Evolutionary conservation across 1,284 basidiomycete species (phyloP), one percentile per base, ranked within the genome.

Genomic region (Coniferiporia sulphurascens): DNA sequence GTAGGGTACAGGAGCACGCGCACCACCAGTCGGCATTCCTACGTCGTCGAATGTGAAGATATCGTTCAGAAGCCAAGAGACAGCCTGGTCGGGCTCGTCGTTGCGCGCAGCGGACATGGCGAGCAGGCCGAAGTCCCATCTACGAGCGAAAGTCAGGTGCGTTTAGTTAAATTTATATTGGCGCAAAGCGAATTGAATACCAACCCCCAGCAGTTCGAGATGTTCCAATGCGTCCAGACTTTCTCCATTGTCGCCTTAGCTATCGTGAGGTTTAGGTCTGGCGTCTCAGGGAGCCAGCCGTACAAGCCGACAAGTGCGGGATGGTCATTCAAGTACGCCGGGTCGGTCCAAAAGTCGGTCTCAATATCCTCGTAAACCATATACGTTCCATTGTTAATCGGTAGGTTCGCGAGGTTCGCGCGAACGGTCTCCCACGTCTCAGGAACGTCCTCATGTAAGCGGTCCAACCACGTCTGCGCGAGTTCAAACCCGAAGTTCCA

Each of bases 121-220:
- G 1, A 84, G 76, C 78, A 84, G 79, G 0, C 81, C 80, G 63
- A 84, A 84, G 68, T 84, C 83, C 83, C 82, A 85, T 46, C 82
- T 81, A 60, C 12, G 41, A 22, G 45, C 35, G 54, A 9, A 48
- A 17, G 38, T 17, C 46, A 57, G 44, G 6, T 21, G 13, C 22
- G 55, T 12, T 38, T 17, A 7, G 17, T 9, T 15, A 35, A 6
- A 48, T 34, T 36, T 35, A n/a, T 4, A 36, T 36, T 21, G 17
- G 22, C 48, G 46, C 44, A 15, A 22, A 45, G 32, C 15, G 9
- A 48, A 46, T 32, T 1, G 21, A 32, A 58, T 27, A 69, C 77
- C 68, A 60, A 81, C 78, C 81, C 81, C 81, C 81, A 83, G 61
- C 75, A 77, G 61, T 82, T 78, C 15, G 76, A 77, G 41, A 79